Base-by-base conservation (phyloP, 1,284 basidiomycete genomes). In the Ganoderma leucocontextum region DNA sequence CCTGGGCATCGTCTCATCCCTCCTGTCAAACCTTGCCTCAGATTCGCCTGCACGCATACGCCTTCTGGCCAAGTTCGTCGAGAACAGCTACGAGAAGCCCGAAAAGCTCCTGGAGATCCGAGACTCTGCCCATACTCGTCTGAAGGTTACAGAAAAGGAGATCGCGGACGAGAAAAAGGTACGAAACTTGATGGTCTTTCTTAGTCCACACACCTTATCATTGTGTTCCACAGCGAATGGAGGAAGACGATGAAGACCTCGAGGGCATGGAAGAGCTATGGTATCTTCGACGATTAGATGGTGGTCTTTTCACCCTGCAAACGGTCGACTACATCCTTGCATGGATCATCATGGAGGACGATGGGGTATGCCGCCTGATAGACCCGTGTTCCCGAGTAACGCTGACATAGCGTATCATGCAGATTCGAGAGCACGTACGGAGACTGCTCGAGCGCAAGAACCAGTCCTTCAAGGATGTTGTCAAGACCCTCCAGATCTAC, bases 321-420 rank as follows among this genome's bases (percentile, higher is more conserved):
- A 93, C 92, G 19, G 88, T 95, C 29, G 97, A 99, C 80, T 98
- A 97, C 72, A 91, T 98, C 62, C 80, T 99, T 36, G 96, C 94
- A 1, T 99, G 98, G 98, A 81, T 99, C 36, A 88, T 90, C 67
- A 98, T 99, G 96, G 98, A 99, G 81, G 98, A 99, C 75, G 98
- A 99, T 75, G 98, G 96, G 39, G 96, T 97, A 81, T 70, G 93
- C 60, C 12, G 22, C 10, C 17, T 13, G 33, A 12, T 17, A 25
- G 4, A 5, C n/a, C 25, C 22, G 29, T 42, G 9, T 17, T 10
- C 10, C 13, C 36, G 0, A 17, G 36, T 17, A 25, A 6, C 62
- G 62, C 74, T 74, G 52, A 78, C 35, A 25, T 13, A 57, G 69
- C 60, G 64, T 53, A 38, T 33, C 47, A 19, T 60, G n/a, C 72